phyloP scores from a whole-genome alignment of 2,329 filamentous ascomycete genomes.

The Aureobasidium vineae region DNA sequence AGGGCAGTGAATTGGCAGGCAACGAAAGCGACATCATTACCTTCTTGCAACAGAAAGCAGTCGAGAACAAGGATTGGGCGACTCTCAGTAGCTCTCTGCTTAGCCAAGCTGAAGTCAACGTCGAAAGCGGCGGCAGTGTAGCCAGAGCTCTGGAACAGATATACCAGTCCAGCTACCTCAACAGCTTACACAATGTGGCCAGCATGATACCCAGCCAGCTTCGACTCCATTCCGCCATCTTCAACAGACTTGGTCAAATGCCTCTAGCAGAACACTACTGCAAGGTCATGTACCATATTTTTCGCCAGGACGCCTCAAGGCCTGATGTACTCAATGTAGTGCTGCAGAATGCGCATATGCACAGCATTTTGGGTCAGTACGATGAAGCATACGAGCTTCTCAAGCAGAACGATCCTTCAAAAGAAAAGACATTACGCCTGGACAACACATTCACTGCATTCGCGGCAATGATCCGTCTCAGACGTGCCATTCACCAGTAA shows the following conservation, averaged over 20 bases:
- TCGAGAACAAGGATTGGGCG: slow-evolving; percentile 70
- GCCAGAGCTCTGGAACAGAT: slow-evolving; percentile 70
- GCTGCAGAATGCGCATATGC: slow-evolving; percentile 66
- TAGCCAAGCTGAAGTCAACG: slow-evolving; percentile 77
- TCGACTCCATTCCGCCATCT: slow-evolving; percentile 69
- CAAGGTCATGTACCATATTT: slow-evolving; percentile 73
- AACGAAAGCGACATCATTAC: slow-evolving; percentile 76
- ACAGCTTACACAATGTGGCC: slow-evolving; percentile 71
- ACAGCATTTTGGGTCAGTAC: slow-evolving; percentile 67
- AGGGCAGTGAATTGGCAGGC: slow-evolving; percentile 66
- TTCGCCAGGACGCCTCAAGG: slow-evolving; percentile 61
- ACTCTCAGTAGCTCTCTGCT: slow-evolving; percentile 79
- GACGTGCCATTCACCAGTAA: slow-evolving; percentile 58
- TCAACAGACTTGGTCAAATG: slow-evolving; percentile 68
- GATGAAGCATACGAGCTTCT: slow-evolving; percentile 63
- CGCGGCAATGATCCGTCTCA: slow-evolving; percentile 64
- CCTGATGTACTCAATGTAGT: slow-evolving; percentile 77
- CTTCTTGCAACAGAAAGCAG: slow-evolving; percentile 72
- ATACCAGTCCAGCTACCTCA: slow-evolving; percentile 77
- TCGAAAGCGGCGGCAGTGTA: slow-evolving; percentile 63
- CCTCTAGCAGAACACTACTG: slow-evolving; percentile 61
- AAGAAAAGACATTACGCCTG: slow-evolving; percentile 70
- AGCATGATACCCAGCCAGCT: slow-evolving; percentile 72
- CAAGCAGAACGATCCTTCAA: slow-evolving; percentile 59
- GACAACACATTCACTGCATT: slow-evolving; percentile 71